A percentile compares a stretch with the other conserved stretches of the same genome.
Conservation (phyloP, 805 yeast species). For the Kuraishia capsulata region DNA sequence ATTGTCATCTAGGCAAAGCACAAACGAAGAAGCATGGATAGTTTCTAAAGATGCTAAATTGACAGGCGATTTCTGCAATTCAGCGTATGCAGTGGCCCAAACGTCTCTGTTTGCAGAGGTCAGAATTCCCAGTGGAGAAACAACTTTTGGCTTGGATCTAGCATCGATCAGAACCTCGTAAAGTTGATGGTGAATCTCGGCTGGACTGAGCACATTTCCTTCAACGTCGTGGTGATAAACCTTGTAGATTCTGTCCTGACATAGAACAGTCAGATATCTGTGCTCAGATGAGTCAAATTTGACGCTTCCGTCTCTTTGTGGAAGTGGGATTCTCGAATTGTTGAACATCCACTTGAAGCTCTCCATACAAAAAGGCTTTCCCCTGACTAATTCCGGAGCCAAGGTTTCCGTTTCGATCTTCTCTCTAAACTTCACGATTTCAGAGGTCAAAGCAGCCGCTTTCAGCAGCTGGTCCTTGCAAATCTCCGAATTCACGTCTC, state of each 20-base stretch:
- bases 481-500: slow-evolving; percentile 47
- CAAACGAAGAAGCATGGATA: slow-evolving; percentile 71
- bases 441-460: slow-evolving; percentile 65
- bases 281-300: slow-evolving; percentile 34
- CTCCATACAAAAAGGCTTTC: slow-evolving; percentile 89
- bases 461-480: slow-evolving; percentile 61
- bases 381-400: slow-evolving; percentile 73
- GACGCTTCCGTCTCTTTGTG: slow-evolving; percentile 53
- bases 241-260: slow-evolving; percentile 76
- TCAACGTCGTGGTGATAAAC: slow-evolving; percentile 45
- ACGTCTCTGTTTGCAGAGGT: slow-evolving; percentile 81
- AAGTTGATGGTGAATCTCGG: slow-evolving; percentile 50
- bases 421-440: slow-evolving; percentile 60
- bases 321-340: slow-evolving; percentile 72
- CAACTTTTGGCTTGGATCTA: slow-evolving; percentile 29
- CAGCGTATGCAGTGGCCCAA: slow-evolving; percentile 56
- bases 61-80: slow-evolving; percentile 48
- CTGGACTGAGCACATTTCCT: slow-evolving; percentile 35
- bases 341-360: slow-evolving; percentile 88
- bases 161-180: slow-evolving; percentile 30
- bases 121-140: slow-evolving; percentile 63
- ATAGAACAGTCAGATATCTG: slow-evolving; percentile 62
- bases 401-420: slow-evolving; percentile 62
- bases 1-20: slow-evolving; percentile 68
- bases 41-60: slow-evolving; percentile 55